Evolutionary conservation across 108 stramenopile species (phyloP).

Genomic region (Bacterosira constricta): DNA sequence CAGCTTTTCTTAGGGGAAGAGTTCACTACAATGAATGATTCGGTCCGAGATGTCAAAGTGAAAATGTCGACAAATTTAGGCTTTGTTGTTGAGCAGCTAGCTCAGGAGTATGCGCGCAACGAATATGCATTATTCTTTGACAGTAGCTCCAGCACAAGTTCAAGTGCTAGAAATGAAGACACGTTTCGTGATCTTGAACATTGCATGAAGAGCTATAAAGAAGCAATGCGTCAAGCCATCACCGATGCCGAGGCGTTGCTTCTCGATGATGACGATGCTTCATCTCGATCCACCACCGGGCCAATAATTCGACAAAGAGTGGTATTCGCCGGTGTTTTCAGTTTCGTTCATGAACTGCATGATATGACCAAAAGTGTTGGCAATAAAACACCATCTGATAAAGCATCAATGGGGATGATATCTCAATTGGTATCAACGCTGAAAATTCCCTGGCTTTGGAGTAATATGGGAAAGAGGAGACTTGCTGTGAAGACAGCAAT

Average conservation of each 20-base stretch:
- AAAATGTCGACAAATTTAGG: constrained; percentile 29
- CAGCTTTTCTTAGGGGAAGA: constrained; percentile 47
- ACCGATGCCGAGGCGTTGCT: constrained; percentile 10
- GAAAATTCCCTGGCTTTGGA: constrained; percentile 44
- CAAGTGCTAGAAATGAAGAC: too few species aligned
- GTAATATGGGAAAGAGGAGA: constrained; percentile 28
- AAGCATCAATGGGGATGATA: neutral
- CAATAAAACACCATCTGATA: constrained; percentile 1
- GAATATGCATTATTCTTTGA: constrained; percentile 23
- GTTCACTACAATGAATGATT: constrained; percentile 15
- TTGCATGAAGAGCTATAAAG: neutral
- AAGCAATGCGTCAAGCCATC: constrained; percentile 24
- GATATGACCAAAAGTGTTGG: constrained; percentile 14
- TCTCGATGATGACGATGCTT: constrained; percentile 6
- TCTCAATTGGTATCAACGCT: neutral
- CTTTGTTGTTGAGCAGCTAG: constrained; percentile 25
- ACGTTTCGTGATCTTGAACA: constrained; percentile 3
- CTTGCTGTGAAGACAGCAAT: constrained; percentile 54
- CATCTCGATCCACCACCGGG: constrained; percentile 23
- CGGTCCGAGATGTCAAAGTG: constrained; percentile 17
- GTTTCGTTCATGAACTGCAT: constrained; percentile 31
- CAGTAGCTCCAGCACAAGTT: neutral
- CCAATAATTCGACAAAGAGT: constrained; percentile 24
- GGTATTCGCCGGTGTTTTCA: constrained; percentile 30
- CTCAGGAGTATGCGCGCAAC: constrained; percentile 18